Conservation (phyloP, 306 rosid genomes). For the Vicia faba region DNA sequence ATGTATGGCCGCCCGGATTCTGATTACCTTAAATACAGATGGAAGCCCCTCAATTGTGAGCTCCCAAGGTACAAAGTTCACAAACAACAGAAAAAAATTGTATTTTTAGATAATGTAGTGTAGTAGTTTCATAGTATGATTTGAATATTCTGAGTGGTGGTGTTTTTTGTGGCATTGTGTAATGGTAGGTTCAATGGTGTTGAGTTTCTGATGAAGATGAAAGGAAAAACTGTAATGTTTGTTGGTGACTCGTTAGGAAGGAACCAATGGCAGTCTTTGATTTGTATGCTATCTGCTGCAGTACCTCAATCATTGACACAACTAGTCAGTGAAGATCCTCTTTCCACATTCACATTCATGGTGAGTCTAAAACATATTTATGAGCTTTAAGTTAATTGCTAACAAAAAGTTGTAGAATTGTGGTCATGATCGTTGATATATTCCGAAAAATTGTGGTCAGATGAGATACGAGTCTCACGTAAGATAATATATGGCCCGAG, state of each 20-base stretch:
- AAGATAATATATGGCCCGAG: too few relatives aligned
- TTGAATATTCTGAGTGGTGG: slow-evolving; percentile 19
- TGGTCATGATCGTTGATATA: neutral
- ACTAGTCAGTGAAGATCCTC: slow-evolving; percentile 70
- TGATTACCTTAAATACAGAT: slow-evolving; percentile 73
- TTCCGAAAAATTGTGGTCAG: neutral
- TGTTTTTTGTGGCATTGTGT: slow-evolving; percentile 44
- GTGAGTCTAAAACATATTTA: slow-evolving; percentile 43
- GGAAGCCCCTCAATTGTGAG: slow-evolving; percentile 90
- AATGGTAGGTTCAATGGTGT: slow-evolving; percentile 80
- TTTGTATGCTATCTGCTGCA: slow-evolving; percentile 67
- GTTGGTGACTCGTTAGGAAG: slow-evolving; percentile 91
- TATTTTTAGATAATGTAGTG: slow-evolving; percentile 13
- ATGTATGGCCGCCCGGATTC: slow-evolving; percentile 93
- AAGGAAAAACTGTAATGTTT: slow-evolving; percentile 81
- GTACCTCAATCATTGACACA: slow-evolving; percentile 64
- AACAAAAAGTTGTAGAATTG: neutral
- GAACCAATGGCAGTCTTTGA: slow-evolving; percentile 94
- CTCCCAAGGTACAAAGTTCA: slow-evolving; percentile 72
- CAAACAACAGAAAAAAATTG: neutral
- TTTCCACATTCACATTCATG: slow-evolving; percentile 81
- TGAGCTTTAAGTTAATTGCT: neutral
- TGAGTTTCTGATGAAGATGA: slow-evolving; percentile 77
- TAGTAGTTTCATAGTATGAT: neutral
- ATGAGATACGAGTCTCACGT: neutral